Conservation (phyloP, 1,139 yeast species). For the Candida sanyaensis region DNA sequence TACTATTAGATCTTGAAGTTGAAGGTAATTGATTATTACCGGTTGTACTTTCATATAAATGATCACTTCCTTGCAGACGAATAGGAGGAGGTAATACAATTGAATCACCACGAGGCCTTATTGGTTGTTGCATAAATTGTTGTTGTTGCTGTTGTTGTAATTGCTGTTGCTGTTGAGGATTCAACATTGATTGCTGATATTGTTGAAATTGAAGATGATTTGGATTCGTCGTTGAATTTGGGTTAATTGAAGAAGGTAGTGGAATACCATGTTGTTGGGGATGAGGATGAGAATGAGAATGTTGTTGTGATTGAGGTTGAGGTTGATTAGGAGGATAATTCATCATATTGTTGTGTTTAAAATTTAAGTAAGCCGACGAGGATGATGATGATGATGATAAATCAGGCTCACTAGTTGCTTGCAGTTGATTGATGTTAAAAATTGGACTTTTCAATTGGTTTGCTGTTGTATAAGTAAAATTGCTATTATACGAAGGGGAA, state of each 20-base stretch:
- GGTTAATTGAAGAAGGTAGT: constrained; percentile 1
- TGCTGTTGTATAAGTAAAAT: neutral
- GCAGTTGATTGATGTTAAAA: neutral
- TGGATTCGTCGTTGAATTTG: neutral
- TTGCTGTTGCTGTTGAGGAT: constrained; percentile 7
- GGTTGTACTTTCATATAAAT: constrained; percentile 9
- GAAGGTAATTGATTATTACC: neutral
- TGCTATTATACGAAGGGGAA: neutral
- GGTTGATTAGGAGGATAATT: constrained; percentile 5
- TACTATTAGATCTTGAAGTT: constrained; percentile 37
- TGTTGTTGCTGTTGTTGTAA: constrained; percentile 11
- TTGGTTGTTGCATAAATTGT: constrained; percentile 12
- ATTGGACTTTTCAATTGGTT: neutral
- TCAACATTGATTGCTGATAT: constrained; percentile 7
- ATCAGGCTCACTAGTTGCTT: neutral
- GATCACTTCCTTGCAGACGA: constrained; percentile 15
- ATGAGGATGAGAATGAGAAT: neutral
- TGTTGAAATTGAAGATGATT: constrained; percentile 5
- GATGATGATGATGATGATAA: constrained; percentile 1
- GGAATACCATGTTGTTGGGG: constrained; percentile 1
- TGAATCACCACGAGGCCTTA: constrained; percentile 32
- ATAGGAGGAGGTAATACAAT: constrained; percentile 35
- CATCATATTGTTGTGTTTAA: constrained; percentile 4
- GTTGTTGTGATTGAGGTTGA: constrained; percentile 3
- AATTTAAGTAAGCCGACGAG: neutral